Conservation (phyloP, 805 yeast genomes). For the Metschnikowia reukaufii region DNA sequence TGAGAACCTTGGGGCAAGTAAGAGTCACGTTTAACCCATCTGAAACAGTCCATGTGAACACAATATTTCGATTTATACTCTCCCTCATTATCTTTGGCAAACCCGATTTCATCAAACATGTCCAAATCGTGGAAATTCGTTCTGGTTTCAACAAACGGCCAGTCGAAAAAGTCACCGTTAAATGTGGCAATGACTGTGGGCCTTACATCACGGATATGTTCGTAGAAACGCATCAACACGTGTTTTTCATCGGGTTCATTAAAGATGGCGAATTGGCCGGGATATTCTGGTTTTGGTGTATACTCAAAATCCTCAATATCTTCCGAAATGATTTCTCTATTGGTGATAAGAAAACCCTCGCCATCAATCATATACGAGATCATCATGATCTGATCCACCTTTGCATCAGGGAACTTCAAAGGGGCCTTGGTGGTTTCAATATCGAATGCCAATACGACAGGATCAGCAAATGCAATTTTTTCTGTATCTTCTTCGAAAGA, state of each 20-base stretch:
- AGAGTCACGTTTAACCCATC: slow-evolving; percentile 98
- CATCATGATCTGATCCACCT: slow-evolving; percentile 95
- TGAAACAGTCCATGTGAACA: slow-evolving; percentile 93
- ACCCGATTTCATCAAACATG: slow-evolving; percentile 93
- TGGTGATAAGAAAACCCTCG: slow-evolving; percentile 90
- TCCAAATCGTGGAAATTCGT: slow-evolving; percentile 80
- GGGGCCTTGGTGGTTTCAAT: slow-evolving; percentile 98
- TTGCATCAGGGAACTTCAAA: slow-evolving; percentile 89
- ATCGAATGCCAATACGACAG: slow-evolving; percentile 94
- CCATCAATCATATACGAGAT: slow-evolving; percentile 99
- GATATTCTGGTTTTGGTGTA: slow-evolving; percentile 95
- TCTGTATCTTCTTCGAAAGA: slow-evolving; percentile 61
- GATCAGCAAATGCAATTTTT: slow-evolving; percentile 93
- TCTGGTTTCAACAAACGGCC: slow-evolving; percentile 96
- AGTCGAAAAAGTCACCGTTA: slow-evolving; percentile 98
- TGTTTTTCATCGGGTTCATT: slow-evolving; percentile 86
- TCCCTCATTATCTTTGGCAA: slow-evolving; percentile 82
- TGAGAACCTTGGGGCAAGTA: slow-evolving; percentile 98
- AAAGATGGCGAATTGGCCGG: slow-evolving; percentile 84
- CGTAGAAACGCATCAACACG: slow-evolving; percentile 74
- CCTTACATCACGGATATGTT: slow-evolving; percentile 79
- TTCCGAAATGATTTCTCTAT: slow-evolving; percentile 88
- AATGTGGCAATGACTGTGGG: slow-evolving; percentile 98
- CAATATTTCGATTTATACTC: slow-evolving; percentile 92
- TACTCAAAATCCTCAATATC: slow-evolving; percentile 97